Evolutionary conservation across 495 filamentous ascomycete species (phyloP).

Genomic region (Penicillium antarcticum): DNA sequence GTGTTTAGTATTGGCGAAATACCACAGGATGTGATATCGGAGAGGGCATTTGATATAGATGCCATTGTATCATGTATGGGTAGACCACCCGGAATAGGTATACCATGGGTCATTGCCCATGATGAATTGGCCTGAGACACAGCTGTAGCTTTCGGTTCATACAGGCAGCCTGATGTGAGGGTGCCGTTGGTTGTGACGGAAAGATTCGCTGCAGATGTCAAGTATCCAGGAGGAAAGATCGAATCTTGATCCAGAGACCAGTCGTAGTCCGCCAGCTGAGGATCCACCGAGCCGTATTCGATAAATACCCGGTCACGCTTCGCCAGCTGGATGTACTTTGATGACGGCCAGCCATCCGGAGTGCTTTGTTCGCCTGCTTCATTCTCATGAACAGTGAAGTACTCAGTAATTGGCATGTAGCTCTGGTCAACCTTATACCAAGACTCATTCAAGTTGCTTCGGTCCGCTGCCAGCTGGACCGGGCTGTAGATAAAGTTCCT

Average conservation of each 20-base stretch:
- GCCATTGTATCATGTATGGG: slow-evolving; percentile 32
- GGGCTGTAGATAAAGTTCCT: slow-evolving; percentile 54
- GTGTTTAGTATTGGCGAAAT: slow-evolving; percentile 55
- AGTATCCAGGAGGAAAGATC: slow-evolving; percentile 43
- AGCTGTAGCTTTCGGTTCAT: slow-evolving; percentile 30
- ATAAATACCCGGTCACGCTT: slow-evolving; percentile 48
- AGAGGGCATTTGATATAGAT: slow-evolving; percentile 26
- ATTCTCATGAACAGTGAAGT: slow-evolving; percentile 44
- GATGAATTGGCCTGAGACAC: slow-evolving; percentile 52
- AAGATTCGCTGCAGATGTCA: slow-evolving; percentile 28
- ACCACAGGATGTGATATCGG: slow-evolving; percentile 53
- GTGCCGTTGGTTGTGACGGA: slow-evolving; percentile 28
- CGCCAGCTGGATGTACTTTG: slow-evolving; percentile 52
- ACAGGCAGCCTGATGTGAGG: slow-evolving; percentile 52
- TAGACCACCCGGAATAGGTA: slow-evolving; percentile 27
- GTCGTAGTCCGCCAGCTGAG: slow-evolving; percentile 54
- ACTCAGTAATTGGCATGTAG: slow-evolving; percentile 48
- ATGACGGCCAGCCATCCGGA: slow-evolving; percentile 61
- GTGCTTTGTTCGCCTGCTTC: slow-evolving; percentile 42
- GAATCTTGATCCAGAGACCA: slow-evolving; percentile 34
- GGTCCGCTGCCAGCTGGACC: slow-evolving; percentile 39
- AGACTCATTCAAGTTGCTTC: slow-evolving; percentile 54
- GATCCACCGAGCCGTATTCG: slow-evolving; percentile 53
- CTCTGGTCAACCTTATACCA: slow-evolving; percentile 50
- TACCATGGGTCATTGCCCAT: slow-evolving; percentile 45